A percentile compares a stretch with the other conserved stretches of the same genome.
Evolutionary conservation across 176 grass and related monocot genomes (phyloP).

Genomic region (Avena atlantica): DNA sequence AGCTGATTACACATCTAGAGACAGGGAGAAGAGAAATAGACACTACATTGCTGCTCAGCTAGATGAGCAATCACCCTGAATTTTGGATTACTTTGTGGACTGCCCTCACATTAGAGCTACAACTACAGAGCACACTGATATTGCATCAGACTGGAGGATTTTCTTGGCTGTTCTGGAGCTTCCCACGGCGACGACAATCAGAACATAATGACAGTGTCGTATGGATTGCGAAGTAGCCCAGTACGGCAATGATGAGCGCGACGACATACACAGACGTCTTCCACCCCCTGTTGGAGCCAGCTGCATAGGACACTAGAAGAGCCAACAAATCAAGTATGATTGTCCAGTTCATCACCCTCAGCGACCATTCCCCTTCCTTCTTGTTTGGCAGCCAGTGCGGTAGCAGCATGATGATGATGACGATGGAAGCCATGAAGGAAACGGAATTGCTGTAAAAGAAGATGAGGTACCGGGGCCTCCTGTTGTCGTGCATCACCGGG

Average conservation of each 20-base stretch:
- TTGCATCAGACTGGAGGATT: background rate
- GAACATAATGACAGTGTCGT: background rate
- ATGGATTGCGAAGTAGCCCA: background rate
- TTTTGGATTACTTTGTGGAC: background rate
- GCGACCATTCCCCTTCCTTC: background rate
- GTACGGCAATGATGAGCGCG: background rate
- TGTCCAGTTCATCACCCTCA: background rate
- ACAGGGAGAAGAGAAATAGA: too few relatives aligned
- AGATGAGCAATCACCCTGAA: background rate
- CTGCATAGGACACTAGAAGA: conserved; percentile 30
- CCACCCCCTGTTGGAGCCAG: conserved; percentile 34
- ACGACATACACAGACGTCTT: background rate
- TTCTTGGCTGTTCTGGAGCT: background rate
- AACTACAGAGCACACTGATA: background rate
- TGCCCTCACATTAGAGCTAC: background rate
- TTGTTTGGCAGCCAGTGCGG: background rate
- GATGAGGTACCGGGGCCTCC: background rate
- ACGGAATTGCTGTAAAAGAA: conserved; percentile 33
- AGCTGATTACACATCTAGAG: background rate
- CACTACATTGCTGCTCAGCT: background rate
- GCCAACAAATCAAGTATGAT: conserved; percentile 33
- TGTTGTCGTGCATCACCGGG: background rate
- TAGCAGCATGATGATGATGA: conserved; percentile 4
- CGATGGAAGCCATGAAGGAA: conserved; percentile 20
- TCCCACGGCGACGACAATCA: background rate